These are phyloP conservation scores for Dioscorea zingiberensis DNA, from an alignment of 106 monocot genomes.

Conservation along the genomic window DNA sequence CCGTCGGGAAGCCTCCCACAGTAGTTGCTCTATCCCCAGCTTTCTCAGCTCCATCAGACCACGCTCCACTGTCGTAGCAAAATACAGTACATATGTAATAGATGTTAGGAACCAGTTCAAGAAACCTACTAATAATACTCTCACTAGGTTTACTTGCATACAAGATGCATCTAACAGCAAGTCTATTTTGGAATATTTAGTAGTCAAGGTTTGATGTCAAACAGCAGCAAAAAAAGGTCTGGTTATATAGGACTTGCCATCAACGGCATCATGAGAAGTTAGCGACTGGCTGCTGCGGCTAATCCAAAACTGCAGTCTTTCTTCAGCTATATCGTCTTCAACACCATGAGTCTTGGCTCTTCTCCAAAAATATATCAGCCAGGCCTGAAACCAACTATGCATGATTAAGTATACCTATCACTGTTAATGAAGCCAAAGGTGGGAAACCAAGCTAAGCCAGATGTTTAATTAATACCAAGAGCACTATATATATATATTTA, in stretches of 20 bases:
- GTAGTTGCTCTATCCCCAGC: constrained; percentile 25
- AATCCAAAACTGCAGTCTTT: constrained; percentile 74
- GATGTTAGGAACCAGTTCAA: not conserved
- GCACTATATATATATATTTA: no score
- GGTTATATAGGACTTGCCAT: constrained; percentile 34
- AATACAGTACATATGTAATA: not conserved
- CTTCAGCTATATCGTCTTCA: constrained; percentile 84
- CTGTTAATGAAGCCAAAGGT: no score
- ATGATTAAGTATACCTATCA: no score
- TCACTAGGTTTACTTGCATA: no score
- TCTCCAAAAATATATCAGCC: constrained; percentile 89
- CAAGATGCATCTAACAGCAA: no score
- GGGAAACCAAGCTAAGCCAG: no score
- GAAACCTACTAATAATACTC: not conserved
- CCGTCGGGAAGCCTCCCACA: constrained; percentile 32
- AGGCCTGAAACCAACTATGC: constrained; percentile 30
- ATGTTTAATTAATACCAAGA: no score
- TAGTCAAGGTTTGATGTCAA: no score
- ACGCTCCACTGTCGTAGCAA: constrained; percentile 16
- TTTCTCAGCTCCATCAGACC: constrained; percentile 27
- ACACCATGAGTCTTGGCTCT: constrained; percentile 67
- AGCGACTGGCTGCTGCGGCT: constrained; percentile 37
- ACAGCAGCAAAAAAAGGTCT: no score
- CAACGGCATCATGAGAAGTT: constrained; percentile 78
- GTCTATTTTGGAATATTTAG: no score